Percentiles rank a stretch among this genome's conserved stretches.
These are phyloP conservation scores for Parafenestella ontariensis DNA, from an alignment of 2,329 filamentous ascomycete species.

Conservation along the genomic window DNA sequence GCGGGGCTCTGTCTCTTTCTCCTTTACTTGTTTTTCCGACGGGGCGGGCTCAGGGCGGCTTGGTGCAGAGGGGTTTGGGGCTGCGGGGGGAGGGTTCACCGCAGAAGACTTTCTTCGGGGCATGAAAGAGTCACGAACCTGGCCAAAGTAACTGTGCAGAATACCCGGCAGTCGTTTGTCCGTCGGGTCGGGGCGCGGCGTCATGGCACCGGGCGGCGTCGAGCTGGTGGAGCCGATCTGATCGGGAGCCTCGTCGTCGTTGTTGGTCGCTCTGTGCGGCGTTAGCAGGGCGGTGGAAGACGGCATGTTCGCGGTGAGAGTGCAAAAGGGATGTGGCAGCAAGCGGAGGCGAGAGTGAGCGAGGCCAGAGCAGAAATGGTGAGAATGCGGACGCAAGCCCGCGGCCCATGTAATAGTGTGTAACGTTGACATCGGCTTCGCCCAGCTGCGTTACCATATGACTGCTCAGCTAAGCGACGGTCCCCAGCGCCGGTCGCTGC, in stretches of 20 bases:
- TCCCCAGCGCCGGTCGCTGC: slow-evolving; percentile 5
- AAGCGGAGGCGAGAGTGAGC: slow-evolving; percentile 4
- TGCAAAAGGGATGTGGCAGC: background rate
- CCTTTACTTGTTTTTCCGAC: slow-evolving; percentile 32
- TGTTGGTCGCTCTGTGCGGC: slow-evolving; percentile 59
- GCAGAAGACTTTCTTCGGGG: slow-evolving; percentile 50
- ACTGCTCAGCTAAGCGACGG: slow-evolving; percentile 28
- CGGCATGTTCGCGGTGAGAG: slow-evolving; percentile 30
- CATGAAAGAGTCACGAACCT: slow-evolving; percentile 85
- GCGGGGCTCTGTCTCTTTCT: slow-evolving; percentile 39
- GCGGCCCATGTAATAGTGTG: slow-evolving; percentile 40
- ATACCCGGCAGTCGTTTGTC: slow-evolving; percentile 97
- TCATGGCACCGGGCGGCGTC: slow-evolving; percentile 88
- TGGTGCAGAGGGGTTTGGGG: slow-evolving; percentile 30
- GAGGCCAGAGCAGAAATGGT: slow-evolving; percentile 5
- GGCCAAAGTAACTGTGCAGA: slow-evolving; percentile 94
- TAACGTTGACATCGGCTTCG: slow-evolving; percentile 33
- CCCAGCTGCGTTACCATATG: slow-evolving; percentile 19
- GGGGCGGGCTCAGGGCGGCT: slow-evolving; percentile 11
- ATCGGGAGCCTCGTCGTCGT: slow-evolving; percentile 75
- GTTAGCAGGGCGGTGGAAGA: slow-evolving; percentile 44
- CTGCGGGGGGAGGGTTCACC: slow-evolving; percentile 48
- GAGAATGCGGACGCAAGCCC: slow-evolving; percentile 19
- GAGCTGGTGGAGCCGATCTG: slow-evolving; percentile 81
- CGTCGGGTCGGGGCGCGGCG: slow-evolving; percentile 88